Evolutionary conservation across 805 yeast genomes (phyloP).

Genomic region (Candida odintsovae): DNA sequence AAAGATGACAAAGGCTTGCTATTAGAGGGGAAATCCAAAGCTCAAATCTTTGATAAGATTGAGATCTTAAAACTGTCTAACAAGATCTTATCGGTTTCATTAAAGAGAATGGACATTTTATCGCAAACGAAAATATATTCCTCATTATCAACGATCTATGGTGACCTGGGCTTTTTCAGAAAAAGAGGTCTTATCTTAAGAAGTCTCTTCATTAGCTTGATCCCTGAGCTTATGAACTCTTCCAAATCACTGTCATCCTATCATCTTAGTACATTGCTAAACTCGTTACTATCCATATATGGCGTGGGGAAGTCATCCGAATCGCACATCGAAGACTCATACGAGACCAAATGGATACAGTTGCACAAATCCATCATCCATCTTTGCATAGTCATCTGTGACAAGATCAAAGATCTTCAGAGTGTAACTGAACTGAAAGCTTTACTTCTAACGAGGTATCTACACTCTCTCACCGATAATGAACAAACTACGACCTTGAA

Average conservation of each 20-base stretch:
- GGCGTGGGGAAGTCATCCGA: constrained; percentile 42
- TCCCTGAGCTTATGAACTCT: constrained; percentile 30
- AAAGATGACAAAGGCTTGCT: constrained; percentile 24
- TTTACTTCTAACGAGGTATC: constrained; percentile 48
- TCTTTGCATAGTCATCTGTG: constrained; percentile 47
- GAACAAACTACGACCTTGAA: constrained; percentile 47
- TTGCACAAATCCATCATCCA: constrained; percentile 52
- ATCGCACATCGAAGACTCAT: constrained; percentile 18
- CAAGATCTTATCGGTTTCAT: constrained; percentile 38
- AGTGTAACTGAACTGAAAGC: constrained; percentile 44
- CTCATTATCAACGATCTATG: constrained; percentile 59
- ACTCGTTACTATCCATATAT: constrained; percentile 45
- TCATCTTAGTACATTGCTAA: constrained; percentile 39
- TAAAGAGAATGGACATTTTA: constrained; percentile 38
- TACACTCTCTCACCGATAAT: constrained; percentile 44
- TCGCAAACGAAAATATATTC: constrained; percentile 62
- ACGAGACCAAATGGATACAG: constrained; percentile 44
- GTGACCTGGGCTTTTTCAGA: constrained; percentile 53
- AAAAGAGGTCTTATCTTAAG: constrained; percentile 68
- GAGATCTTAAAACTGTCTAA: constrained; percentile 48
- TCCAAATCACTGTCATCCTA: constrained; percentile 7
- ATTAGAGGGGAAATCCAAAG: constrained; percentile 5
- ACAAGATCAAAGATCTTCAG: constrained; percentile 40
- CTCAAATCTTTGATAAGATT: constrained; percentile 22
- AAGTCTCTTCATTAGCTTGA: constrained; percentile 49